These are phyloP conservation scores for Cruciata laevipes DNA, from an alignment of 257 asterid species.

Conservation along the genomic window DNA sequence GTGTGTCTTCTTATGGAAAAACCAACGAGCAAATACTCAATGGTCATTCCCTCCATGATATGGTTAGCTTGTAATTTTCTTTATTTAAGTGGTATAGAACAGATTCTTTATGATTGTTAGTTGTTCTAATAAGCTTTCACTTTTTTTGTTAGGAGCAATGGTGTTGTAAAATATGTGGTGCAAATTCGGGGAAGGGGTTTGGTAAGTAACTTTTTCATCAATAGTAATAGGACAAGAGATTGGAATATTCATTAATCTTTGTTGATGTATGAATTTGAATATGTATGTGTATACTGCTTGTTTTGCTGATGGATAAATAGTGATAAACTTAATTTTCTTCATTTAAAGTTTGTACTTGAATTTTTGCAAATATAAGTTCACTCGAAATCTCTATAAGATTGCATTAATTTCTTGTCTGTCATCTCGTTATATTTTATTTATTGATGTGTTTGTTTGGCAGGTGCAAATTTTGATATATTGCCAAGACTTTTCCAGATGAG, in stretches of 20 bases:
- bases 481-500: constrained; percentile 48
- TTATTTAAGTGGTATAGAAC: too few relatives aligned
- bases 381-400: neutral
- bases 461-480: constrained; percentile 43
- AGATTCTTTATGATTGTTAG: too few relatives aligned
- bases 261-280: too few relatives aligned
- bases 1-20: constrained; percentile 40
- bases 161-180: constrained; percentile 53
- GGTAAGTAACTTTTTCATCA: constrained; percentile 32
- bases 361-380: too few relatives aligned
- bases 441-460: constrained; percentile 16
- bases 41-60: constrained; percentile 30
- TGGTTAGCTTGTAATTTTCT: constrained; percentile 32
- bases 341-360: too few relatives aligned
- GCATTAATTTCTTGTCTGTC: neutral
- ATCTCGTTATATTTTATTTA: neutral
- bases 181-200: constrained; percentile 46
- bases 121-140: neutral
- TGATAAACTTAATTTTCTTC: too few relatives aligned
- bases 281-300: too few relatives aligned
- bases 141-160: constrained; percentile 36
- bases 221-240: too few relatives aligned
- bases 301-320: too few relatives aligned
- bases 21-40: constrained; percentile 22
- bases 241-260: too few relatives aligned